Conservation (phyloP, 2,329 filamentous ascomycete species). For the Pyrenophora graminea region DNA sequence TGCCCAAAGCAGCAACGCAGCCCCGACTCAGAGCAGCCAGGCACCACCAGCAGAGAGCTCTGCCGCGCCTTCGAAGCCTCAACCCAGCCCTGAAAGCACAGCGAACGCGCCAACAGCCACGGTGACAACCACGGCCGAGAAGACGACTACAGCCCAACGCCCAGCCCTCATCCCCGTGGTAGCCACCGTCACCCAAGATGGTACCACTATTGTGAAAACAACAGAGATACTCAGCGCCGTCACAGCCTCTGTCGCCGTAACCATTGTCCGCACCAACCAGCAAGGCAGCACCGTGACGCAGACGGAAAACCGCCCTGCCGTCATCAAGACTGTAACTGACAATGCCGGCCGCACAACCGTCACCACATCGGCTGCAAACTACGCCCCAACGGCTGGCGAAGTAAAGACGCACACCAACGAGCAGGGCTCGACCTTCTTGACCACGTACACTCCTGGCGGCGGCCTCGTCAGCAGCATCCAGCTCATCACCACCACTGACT, state of each 20-base stretch:
- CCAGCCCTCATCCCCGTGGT: conserved; percentile 45
- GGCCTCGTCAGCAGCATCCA: conserved; percentile 48
- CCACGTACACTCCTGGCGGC: conserved; percentile 53
- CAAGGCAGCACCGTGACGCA: conserved; percentile 44
- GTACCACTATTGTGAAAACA: conserved; percentile 43
- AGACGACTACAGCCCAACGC: conserved; percentile 17
- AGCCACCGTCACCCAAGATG: conserved; percentile 47
- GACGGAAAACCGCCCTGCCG: conserved; percentile 46
- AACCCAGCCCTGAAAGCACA: background rate
- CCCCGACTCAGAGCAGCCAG: too few relatives aligned
- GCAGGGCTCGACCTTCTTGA: conserved; percentile 48
- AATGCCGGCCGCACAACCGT: conserved; percentile 45
- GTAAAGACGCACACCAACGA: conserved; percentile 51
- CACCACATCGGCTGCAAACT: conserved; percentile 38
- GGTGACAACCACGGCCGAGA: background rate
- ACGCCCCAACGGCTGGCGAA: conserved; percentile 43
- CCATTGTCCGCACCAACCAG: conserved; percentile 47
- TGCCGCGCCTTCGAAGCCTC: background rate
- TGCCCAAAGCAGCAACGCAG: conserved; percentile 3
- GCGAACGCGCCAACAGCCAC: conserved; percentile 5
- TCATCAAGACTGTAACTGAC: conserved; percentile 47
- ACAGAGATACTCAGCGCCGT: conserved; percentile 48
- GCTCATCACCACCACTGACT: conserved; percentile 42
- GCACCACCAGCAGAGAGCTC: too few relatives aligned
- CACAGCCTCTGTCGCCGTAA: conserved; percentile 46